Evolutionary conservation across 441 rosid species (phyloP).

Genomic region (Corymbia calophylla): DNA sequence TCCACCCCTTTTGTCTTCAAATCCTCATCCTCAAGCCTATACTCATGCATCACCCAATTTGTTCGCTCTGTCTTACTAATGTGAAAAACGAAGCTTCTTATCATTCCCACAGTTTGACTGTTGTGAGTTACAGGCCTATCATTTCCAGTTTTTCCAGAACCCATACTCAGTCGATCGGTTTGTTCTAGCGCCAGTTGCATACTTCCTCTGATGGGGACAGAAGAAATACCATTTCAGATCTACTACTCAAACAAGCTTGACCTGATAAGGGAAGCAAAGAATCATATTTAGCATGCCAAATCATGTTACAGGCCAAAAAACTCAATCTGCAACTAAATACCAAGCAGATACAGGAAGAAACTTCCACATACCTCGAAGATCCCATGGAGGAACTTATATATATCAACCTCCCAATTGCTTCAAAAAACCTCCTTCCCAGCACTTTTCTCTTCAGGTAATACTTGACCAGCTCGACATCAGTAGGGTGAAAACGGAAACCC

Average conservation of each 20-base stretch:
- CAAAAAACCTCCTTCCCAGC: conserved; percentile 30
- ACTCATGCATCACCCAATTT: conserved; percentile 89
- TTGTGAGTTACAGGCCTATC: conserved; percentile 45
- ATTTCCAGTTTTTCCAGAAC: conserved; percentile 80
- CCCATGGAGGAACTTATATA: conserved; percentile 62
- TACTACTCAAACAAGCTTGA: conserved; percentile 22
- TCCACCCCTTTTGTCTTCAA: conserved; percentile 4
- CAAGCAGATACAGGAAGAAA: background rate
- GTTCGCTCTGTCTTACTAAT: conserved; percentile 36
- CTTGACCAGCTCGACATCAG: conserved; percentile 56
- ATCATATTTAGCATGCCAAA: background rate
- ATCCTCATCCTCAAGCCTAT: conserved; percentile 43
- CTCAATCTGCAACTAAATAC: background rate
- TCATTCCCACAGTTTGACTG: conserved; percentile 46
- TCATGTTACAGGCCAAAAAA: background rate
- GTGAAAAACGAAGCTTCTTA: conserved; percentile 60
- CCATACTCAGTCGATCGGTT: conserved; percentile 58
- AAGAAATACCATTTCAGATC: conserved; percentile 81
- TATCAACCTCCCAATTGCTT: conserved; percentile 52
- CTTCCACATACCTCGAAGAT: conserved; percentile 25
- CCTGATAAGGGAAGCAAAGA: conserved; percentile 5
- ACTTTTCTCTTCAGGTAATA: conserved; percentile 65
- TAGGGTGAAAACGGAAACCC: conserved; percentile 82
- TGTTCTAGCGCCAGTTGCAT: conserved; percentile 32
- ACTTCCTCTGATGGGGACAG: conserved; percentile 65